Evolutionary conservation across 306 rosid genomes (phyloP).

Genomic region (Hippophae tibetana): DNA sequence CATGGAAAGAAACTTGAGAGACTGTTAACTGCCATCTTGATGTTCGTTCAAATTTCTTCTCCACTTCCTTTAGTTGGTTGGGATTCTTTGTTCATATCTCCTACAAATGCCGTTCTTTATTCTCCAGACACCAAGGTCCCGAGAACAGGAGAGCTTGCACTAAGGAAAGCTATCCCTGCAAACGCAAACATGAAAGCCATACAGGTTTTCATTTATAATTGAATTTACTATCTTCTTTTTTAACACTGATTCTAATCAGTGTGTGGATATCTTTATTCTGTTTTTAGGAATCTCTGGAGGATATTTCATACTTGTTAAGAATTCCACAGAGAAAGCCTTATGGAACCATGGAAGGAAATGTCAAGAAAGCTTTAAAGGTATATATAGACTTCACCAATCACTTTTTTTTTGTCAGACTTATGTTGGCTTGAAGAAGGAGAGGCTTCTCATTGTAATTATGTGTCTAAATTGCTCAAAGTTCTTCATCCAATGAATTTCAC

Average conservation of each 20-base stretch:
- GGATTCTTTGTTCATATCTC: slow-evolving; percentile 32
- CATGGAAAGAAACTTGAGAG: slow-evolving; percentile 39
- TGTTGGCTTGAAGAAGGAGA: background rate
- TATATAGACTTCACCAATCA: background rate
- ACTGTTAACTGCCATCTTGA: slow-evolving; percentile 40
- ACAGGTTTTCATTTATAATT: slow-evolving; percentile 44
- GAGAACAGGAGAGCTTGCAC: slow-evolving; percentile 84
- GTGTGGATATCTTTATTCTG: slow-evolving; percentile 11
- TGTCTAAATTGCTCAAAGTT: background rate
- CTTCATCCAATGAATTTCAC: background rate
- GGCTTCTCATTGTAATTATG: background rate
- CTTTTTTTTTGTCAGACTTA: background rate
- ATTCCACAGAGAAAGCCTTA: slow-evolving; percentile 92
- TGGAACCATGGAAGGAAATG: slow-evolving; percentile 95
- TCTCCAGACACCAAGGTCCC: slow-evolving; percentile 90
- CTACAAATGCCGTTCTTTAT: slow-evolving; percentile 62
- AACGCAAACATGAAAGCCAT: slow-evolving; percentile 73
- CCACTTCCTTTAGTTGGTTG: slow-evolving; percentile 39
- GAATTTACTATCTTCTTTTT: background rate
- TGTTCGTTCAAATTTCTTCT: slow-evolving; percentile 43
- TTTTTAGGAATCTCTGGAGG: slow-evolving; percentile 72
- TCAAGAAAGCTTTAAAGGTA: slow-evolving; percentile 88
- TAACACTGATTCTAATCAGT: slow-evolving; percentile 3
- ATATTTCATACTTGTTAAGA: slow-evolving; percentile 72
- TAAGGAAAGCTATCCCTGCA: slow-evolving; percentile 86